Base-by-base conservation (phyloP, 768 basidiomycete genomes). In the Amanita exitialis region DNA sequence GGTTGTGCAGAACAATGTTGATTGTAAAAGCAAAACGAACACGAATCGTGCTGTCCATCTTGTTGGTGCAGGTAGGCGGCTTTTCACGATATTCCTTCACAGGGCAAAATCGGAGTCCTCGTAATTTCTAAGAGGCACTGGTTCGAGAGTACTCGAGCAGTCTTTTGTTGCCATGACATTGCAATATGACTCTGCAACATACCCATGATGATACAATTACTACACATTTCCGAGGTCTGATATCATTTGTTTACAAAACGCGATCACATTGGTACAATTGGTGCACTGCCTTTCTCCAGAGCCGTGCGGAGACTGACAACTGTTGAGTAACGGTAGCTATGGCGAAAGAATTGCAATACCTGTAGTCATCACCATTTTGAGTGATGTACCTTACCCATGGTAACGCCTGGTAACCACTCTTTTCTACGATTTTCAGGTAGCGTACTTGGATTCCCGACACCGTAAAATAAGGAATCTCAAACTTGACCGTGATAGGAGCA, bases 381-480 rank as follows among this genome's bases (percentile, higher is more conserved):
- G 90, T 90, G 53, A 94, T 90, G 63, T 92, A 96, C 53, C 93
- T 74, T 53, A 98, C 94, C 94, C 94, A 96, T 1, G 93, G 94
- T 39, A 95, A 67, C 3, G 92, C 90, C 66, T 95, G 91, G 66
- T 99, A 98, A 16, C 93, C 96, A 54, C 89, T 91, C 76, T 98
- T 98, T 69, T 99, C 96, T 0, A 98, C 93, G 47, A 99, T 92
- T 69, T 98, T 98, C 56, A 99, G 77, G 66, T 98, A 98, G 47
- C 96, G 81, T 12, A 99, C 96, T 67, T 97, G 95, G 52, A 97
- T 93, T 3, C 94, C 94, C 0, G 92, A 94, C 4, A 96, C 92
- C 0, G 95, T 98, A 65, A 97, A 98, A 69, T 98, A 98, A 0
- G 96, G 95, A 37, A 99, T 97, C 70, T 98, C 95, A 56, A 93